Base-by-base conservation (phyloP, 2,329 filamentous ascomycete genomes). In the Diaporthe sp. region DNA sequence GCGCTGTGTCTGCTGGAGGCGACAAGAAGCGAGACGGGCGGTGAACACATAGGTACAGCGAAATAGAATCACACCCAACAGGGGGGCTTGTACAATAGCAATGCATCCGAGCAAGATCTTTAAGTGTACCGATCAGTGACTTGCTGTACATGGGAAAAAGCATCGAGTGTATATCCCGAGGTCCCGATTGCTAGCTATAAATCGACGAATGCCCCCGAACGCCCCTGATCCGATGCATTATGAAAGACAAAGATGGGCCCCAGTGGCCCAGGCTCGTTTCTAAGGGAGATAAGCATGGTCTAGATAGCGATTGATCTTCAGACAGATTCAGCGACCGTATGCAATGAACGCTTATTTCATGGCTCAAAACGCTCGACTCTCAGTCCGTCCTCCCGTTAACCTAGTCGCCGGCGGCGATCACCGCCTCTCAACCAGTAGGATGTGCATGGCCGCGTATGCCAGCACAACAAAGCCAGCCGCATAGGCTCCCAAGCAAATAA, bases 391-490 rank as follows among this genome's bases (percentile, higher is more conserved):
- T 54, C 45, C 50, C 60, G 15, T 75, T 47, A 30, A 60, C 33
- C 57, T 15, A 28, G 15, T n/a, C 22, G n/a, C 22, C 25, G 12
- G 30, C 25, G 50, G 22, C 58, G 17, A 78, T 78, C 88, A 96
- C 81, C 94, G 89, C 88, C 92, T 96, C 89, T 99, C 97, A 30
- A 99, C 91, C 64, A 99, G 90, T 80, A 99, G 85, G 76, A 98
- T 85, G 86, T 99, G 97, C 95, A 99, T 97, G 22, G 96, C 96
- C 40, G 86, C 87, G 82, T 98, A 99, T 9, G 97, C 96, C 78
- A 98, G 87, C 58, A 98, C 85, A 66, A 98, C 91, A 81, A 98
- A 99, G 0, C 91, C 89, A 0, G 90, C 93, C 1, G 93, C 95
- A 83, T 98, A 97, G 15, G 97, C 87, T 8, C 91, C 95, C 19